phyloP scores from a whole-genome alignment of 2,329 filamentous ascomycete genomes.

The Monosporascus cannonballus region DNA sequence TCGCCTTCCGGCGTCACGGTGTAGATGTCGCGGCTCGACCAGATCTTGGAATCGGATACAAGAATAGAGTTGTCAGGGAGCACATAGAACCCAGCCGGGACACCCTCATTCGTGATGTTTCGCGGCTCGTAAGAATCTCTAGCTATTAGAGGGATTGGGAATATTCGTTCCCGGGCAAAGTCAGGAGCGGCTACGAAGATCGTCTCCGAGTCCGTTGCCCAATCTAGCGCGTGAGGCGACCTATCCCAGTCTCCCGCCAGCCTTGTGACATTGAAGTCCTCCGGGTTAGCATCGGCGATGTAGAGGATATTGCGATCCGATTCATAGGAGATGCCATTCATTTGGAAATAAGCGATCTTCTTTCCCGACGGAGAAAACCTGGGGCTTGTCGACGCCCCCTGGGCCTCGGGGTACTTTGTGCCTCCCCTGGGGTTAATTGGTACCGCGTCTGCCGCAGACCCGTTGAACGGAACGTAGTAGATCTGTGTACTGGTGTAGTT shows the following conservation, averaged over 20 bases:
- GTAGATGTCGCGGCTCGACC: constrained; percentile 29
- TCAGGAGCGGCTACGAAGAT: constrained; percentile 25
- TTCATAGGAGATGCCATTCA: constrained; percentile 56
- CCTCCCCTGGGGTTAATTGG: constrained; percentile 27
- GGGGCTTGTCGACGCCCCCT: constrained; percentile 29
- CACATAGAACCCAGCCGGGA: constrained; percentile 20
- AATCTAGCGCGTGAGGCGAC: constrained; percentile 18
- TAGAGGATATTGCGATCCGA: constrained; percentile 30
- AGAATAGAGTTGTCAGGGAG: constrained; percentile 22
- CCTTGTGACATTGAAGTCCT: constrained; percentile 32
- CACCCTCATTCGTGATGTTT: constrained; percentile 28
- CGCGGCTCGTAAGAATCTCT: constrained; percentile 22
- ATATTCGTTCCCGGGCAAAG: constrained; percentile 24
- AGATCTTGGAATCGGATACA: constrained; percentile 29
- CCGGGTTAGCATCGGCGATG: constrained; percentile 39
- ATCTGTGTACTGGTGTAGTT: constrained; percentile 41
- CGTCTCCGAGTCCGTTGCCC: constrained; percentile 22
- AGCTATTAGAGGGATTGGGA: constrained; percentile 23
- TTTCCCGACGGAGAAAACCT: constrained; percentile 52
- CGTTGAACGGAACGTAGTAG: constrained; percentile 28
- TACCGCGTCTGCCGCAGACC: constrained; percentile 23
- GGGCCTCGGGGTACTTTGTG: constrained; percentile 23
- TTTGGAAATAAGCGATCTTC: constrained; percentile 54
- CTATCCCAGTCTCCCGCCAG: constrained; percentile 28
- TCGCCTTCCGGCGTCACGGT: constrained; percentile 20